Conservation (phyloP, 805 yeast species). For the Metschnikowia colocasiae region DNA sequence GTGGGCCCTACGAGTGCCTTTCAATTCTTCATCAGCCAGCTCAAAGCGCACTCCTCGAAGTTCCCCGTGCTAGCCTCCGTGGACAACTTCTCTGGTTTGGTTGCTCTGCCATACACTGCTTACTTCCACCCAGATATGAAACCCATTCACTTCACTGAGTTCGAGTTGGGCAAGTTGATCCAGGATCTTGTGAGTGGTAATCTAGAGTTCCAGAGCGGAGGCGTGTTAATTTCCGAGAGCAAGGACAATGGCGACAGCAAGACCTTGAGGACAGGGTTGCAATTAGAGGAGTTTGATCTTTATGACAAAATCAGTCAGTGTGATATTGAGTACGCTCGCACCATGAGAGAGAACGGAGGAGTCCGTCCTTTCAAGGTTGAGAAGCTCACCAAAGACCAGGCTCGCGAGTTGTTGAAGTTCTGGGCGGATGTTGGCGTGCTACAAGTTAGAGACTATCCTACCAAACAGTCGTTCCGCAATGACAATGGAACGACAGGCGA, state of each 20-base stretch:
- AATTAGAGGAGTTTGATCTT: constrained; percentile 49
- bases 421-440: constrained; percentile 32
- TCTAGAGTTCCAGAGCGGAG: constrained; percentile 53
- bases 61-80: constrained; percentile 65
- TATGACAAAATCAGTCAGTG: constrained; percentile 49
- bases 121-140: constrained; percentile 57
- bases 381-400: constrained; percentile 30
- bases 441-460: constrained; percentile 31
- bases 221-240: constrained; percentile 60
- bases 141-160: constrained; percentile 54
- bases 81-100: constrained; percentile 68
- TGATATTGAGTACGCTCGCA: constrained; percentile 53
- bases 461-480: constrained; percentile 22
- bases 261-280: constrained; percentile 61
- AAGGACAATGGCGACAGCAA: constrained; percentile 44
- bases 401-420: constrained; percentile 29
- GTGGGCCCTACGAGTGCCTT: constrained; percentile 45
- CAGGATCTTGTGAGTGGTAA: constrained; percentile 54
- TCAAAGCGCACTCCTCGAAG: constrained; percentile 42
- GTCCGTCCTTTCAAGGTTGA: constrained; percentile 26
- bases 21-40: constrained; percentile 51
- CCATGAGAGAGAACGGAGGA: constrained; percentile 38
- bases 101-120: constrained; percentile 50
- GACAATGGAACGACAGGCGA: constrained; percentile 7
- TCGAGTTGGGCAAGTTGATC: constrained; percentile 61